Conservation (phyloP, 768 basidiomycete species). For the Russula sp. region DNA sequence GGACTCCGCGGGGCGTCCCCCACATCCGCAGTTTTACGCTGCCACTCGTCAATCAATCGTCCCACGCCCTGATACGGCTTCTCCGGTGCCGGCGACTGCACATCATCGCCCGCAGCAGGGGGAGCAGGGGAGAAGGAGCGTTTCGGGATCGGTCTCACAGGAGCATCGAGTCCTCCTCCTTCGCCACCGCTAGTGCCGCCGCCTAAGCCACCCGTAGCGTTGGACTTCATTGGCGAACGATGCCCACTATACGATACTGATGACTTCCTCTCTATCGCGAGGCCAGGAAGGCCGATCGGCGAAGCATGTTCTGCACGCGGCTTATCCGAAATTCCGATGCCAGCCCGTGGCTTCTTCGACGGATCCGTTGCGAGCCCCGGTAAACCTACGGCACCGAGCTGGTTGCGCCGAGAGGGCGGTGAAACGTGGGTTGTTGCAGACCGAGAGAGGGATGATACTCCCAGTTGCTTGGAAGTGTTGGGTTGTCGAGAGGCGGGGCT, state of each 20-base stretch:
- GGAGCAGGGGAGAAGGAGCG: conserved; percentile 18
- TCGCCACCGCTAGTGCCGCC: background rate
- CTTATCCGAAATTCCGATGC: conserved; percentile 32
- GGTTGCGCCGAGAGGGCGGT: conserved; percentile 18
- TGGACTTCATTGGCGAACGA: conserved; percentile 24
- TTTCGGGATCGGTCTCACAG: conserved; percentile 3
- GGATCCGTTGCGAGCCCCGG: conserved; percentile 21
- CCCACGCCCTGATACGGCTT: conserved; percentile 79
- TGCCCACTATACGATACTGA: conserved; percentile 16
- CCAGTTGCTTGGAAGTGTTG: conserved; percentile 2
- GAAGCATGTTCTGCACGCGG: conserved; percentile 30
- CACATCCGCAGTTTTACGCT: conserved; percentile 67
- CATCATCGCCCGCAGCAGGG: conserved; percentile 27
- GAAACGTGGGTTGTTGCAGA: conserved; percentile 12
- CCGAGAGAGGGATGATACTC: conserved; percentile 6
- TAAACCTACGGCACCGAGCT: conserved; percentile 20
- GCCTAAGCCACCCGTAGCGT: background rate
- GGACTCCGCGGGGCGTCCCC: conserved; percentile 41
- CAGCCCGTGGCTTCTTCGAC: conserved; percentile 24
- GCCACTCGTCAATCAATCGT: conserved; percentile 85
- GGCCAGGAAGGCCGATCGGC: conserved; percentile 29
- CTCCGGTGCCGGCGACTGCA: conserved; percentile 65
- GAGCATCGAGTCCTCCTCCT: conserved; percentile 13
- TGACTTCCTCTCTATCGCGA: conserved; percentile 21
- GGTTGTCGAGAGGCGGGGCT: conserved; percentile 16